phyloP scores from a whole-genome alignment of 768 basidiomycete genomes.

The Boletellus ananiceps region DNA sequence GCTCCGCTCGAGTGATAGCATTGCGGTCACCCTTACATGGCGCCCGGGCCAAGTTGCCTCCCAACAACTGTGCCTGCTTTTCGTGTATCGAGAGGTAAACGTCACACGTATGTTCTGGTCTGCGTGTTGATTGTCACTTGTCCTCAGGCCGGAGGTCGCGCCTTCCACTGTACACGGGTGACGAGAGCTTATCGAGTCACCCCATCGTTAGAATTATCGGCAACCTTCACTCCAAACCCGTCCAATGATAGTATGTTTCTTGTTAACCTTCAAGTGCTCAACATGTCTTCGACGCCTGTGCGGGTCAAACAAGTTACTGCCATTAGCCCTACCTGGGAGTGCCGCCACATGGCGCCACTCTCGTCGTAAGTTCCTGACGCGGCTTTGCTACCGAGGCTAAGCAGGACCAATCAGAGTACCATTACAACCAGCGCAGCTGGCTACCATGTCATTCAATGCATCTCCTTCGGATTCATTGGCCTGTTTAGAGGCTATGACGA shows the following conservation, averaged over 20 bases:
- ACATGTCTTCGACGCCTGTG: constrained; percentile 40
- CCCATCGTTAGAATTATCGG: constrained; percentile 52
- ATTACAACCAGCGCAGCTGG: constrained; percentile 47
- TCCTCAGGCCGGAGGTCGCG: constrained; percentile 40
- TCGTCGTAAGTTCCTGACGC: constrained; percentile 38
- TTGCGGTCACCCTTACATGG: constrained; percentile 49
- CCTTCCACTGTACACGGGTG: constrained; percentile 58
- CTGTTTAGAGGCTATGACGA: constrained; percentile 39
- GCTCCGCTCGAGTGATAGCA: constrained; percentile 45
- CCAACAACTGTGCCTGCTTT: constrained; percentile 54
- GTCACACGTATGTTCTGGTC: neutral
- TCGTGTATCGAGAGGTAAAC: constrained; percentile 63
- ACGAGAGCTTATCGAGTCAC: constrained; percentile 55
- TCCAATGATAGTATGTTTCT: constrained; percentile 47
- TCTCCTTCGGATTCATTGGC: constrained; percentile 34
- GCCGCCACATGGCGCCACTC: constrained; percentile 35
- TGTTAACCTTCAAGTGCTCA: constrained; percentile 54
- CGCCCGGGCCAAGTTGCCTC: constrained; percentile 47
- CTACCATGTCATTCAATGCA: constrained; percentile 41
- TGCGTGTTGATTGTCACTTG: constrained; percentile 3
- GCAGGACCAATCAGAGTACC: constrained; percentile 32
- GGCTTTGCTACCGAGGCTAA: constrained; percentile 3
- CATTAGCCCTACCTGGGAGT: constrained; percentile 69
- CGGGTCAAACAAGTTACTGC: constrained; percentile 54
- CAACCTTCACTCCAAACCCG: constrained; percentile 47